phyloP scores from a whole-genome alignment of 495 filamentous ascomycete species.

The Neurospora pannonica region DNA sequence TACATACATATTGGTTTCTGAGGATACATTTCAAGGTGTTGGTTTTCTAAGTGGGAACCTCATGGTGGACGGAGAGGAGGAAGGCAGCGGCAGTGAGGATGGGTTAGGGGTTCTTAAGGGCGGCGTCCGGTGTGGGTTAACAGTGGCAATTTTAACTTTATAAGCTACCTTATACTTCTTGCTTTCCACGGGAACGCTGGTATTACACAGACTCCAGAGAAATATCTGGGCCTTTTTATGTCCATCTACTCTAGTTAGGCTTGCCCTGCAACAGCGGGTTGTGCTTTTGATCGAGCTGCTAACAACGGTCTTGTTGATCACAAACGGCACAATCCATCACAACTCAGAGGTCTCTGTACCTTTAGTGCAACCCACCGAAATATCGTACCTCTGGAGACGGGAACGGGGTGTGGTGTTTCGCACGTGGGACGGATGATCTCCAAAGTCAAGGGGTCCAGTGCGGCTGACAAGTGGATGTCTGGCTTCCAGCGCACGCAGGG shows the following conservation, averaged over 20 bases:
- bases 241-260: not conserved
- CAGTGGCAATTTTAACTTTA: not conserved
- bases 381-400: not conserved
- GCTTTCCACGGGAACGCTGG: not conserved
- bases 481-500: not conserved
- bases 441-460: not conserved
- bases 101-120: not conserved
- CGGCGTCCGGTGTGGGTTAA: not conserved
- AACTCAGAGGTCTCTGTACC: not conserved
- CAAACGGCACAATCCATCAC: not conserved
- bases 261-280: not conserved
- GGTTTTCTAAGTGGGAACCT: not conserved
- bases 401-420: not conserved
- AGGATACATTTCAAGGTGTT: not conserved
- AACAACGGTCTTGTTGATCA: not conserved
- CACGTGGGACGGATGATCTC: not conserved
- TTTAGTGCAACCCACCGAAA: not conserved
- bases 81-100: not conserved
- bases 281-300: not conserved
- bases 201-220: not conserved
- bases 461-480: not conserved
- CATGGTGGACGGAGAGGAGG: not conserved
- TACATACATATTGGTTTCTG: not conserved
- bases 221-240: not conserved
- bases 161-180: not conserved